A percentile compares a stretch with the other conserved stretches of the same genome.
phyloP scores from a whole-genome alignment of 129 eudicot species.

The Tagetes erecta region DNA sequence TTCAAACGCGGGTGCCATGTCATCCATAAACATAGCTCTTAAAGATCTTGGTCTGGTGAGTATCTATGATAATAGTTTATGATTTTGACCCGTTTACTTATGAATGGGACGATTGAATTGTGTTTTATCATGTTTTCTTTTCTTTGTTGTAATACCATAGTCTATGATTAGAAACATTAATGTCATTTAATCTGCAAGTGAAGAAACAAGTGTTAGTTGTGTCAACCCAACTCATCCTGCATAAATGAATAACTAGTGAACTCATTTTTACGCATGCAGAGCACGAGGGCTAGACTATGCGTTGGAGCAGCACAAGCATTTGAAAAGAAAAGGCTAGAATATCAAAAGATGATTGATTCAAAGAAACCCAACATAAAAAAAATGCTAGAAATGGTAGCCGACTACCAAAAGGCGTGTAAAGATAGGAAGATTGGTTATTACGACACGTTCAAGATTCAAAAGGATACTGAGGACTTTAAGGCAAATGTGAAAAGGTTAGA shows the following conservation, averaged over 20 bases:
- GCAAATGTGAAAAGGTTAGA: conserved; percentile 76
- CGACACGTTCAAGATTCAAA: conserved; percentile 83
- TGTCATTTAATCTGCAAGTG: too few species aligned
- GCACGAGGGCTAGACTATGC: conserved; percentile 69
- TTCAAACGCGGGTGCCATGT: conserved; percentile 33
- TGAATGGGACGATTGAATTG: neutral
- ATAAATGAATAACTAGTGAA: too few species aligned
- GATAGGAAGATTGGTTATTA: conserved; percentile 59
- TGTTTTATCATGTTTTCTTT: neutral
- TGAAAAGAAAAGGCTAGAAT: conserved; percentile 62
- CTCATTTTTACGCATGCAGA: conserved; percentile 37
- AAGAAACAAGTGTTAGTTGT: too few species aligned
- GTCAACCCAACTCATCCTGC: too few species aligned
- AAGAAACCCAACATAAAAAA: conserved; percentile 43
- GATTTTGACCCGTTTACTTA: too few species aligned
- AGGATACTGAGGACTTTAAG: conserved; percentile 54
- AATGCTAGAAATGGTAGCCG: conserved; percentile 42
- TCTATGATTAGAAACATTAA: too few species aligned
- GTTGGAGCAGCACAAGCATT: conserved; percentile 87
- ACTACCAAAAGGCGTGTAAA: conserved; percentile 53
- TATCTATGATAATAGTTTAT: neutral
- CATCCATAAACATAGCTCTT: conserved; percentile 43
- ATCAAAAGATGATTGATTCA: conserved; percentile 46
- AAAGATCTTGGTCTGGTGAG: conserved; percentile 83
- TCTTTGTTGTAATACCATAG: too few species aligned